Evolutionary conservation across 2,329 filamentous ascomycete species (phyloP).

Genomic region (Nemania sp.): DNA sequence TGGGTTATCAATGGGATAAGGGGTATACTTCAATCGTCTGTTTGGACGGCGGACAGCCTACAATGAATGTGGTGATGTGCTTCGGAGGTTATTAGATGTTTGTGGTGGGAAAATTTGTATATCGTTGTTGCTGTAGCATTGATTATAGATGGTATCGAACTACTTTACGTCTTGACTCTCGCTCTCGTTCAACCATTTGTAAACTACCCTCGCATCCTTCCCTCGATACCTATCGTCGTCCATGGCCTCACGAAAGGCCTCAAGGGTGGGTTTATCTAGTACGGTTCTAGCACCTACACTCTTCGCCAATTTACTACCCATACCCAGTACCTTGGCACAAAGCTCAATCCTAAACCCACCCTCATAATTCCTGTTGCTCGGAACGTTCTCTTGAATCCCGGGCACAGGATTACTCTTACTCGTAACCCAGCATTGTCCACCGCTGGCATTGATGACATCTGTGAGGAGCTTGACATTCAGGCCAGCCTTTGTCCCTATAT

Average conservation of each 20-base stretch:
- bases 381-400: slow-evolving; percentile 38
- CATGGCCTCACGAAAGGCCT: slow-evolving; percentile 38
- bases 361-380: slow-evolving; percentile 39
- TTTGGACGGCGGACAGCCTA: no score
- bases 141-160: no score
- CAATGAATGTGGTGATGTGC: no score
- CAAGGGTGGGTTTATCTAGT: slow-evolving; percentile 35
- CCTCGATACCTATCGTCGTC: slow-evolving; percentile 38
- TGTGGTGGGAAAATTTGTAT: no score
- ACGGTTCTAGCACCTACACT: slow-evolving; percentile 39
- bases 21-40: no score
- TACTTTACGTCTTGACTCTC: background rate
- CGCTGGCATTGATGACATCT: slow-evolving; percentile 71
- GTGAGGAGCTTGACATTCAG: slow-evolving; percentile 54
- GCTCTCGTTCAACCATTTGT: slow-evolving; percentile 40
- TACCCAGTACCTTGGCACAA: slow-evolving; percentile 39
- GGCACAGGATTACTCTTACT: slow-evolving; percentile 42
- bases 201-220: slow-evolving; percentile 42
- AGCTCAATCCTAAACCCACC: slow-evolving; percentile 42
- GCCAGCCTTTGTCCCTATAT: slow-evolving; percentile 45
- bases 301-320: slow-evolving; percentile 37
- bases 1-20: no score
- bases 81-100: no score
- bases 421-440: slow-evolving; percentile 52
- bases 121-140: no score